Percentiles rank a stretch among this genome's conserved stretches.
Conservation (phyloP, 2,329 filamentous ascomycete genomes). For the Ceratocystis huliohia region DNA sequence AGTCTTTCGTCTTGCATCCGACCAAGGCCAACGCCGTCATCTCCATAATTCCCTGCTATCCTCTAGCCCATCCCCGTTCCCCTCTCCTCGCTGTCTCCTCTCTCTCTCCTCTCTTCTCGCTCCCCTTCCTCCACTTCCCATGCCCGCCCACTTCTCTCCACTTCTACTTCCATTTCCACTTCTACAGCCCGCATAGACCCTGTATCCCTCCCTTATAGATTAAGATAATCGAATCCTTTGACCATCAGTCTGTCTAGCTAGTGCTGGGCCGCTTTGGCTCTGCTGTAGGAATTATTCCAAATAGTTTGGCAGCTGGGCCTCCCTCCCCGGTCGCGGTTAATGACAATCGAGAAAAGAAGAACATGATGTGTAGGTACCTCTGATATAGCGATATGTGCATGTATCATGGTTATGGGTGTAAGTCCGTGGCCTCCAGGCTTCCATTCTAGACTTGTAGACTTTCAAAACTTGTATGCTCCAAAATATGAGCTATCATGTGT, state of each 20-base stretch:
- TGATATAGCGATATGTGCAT: background rate
- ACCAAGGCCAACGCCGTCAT: background rate
- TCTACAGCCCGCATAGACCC: background rate
- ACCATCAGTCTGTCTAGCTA: background rate
- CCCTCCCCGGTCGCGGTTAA: background rate
- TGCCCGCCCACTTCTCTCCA: too few relatives aligned
- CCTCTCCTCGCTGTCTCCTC: background rate
- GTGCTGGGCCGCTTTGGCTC: background rate
- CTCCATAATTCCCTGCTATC: background rate
- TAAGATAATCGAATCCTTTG: background rate
- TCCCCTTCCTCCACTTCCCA: background rate
- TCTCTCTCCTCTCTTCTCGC: background rate
- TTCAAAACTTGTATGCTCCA: background rate
- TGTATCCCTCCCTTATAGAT: constrained; percentile 4
- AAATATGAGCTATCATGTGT: constrained; percentile 1
- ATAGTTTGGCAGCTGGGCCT: background rate
- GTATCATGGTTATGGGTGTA: background rate
- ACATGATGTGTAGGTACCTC: background rate
- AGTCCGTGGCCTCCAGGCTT: background rate
- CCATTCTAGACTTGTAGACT: too few relatives aligned
- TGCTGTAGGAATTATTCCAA: background rate
- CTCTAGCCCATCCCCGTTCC: background rate
- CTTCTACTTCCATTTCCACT: too few relatives aligned
- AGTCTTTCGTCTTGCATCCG: too few relatives aligned
- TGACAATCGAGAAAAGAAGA: background rate